Base-by-base conservation (phyloP, 768 basidiomycete species). In the Mycena maculata region DNA sequence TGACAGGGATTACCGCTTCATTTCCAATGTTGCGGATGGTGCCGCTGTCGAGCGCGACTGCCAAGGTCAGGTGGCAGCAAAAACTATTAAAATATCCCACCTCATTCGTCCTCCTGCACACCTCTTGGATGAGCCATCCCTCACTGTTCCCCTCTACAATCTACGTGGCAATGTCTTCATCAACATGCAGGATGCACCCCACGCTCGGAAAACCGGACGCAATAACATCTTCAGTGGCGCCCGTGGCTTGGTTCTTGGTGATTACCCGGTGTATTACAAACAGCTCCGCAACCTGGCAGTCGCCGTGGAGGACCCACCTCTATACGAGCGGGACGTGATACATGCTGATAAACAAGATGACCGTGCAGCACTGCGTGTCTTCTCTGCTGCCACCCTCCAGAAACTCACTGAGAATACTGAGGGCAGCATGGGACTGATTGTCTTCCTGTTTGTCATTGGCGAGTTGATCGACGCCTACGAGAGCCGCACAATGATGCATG, bases 181-280 rank as follows among this genome's bases (percentile, higher is more conserved):
- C 33, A 66, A 36, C 48, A 59, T 31, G 3, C 64, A 66, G 45
- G 64, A 66, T 36, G 15, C 38, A 12, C 22, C 41, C n/a, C 64
- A 60, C 48, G 64, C 58, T 12, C 27, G 33, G 28, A 66, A 66
- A 36, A 66, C 64, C 6, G 64, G 57, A 3, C 57, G 56, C 10
- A 66, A 66, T 38, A 54, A 66, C n/a, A 20, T 28, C 28, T n/a
- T 36, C 11, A 60, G 22, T 23, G 64, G 64, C 15, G 64, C 57
- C 4, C 64, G 49, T 8, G 54, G 30, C 6, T 22, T 66, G 28
- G 28, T 52, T 27, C 58, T 66, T 45, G 44, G 57, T 7, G 57
- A 60, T 23, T 60, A 47, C 30, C 13, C 38, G 9, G 47, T 49
- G 22, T 38, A 36, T 27, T 66, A 59, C 28, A 27, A 47, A 30